phyloP scores from a whole-genome alignment of 176 grass and related monocot species.

The Phoenix roebelenii region DNA sequence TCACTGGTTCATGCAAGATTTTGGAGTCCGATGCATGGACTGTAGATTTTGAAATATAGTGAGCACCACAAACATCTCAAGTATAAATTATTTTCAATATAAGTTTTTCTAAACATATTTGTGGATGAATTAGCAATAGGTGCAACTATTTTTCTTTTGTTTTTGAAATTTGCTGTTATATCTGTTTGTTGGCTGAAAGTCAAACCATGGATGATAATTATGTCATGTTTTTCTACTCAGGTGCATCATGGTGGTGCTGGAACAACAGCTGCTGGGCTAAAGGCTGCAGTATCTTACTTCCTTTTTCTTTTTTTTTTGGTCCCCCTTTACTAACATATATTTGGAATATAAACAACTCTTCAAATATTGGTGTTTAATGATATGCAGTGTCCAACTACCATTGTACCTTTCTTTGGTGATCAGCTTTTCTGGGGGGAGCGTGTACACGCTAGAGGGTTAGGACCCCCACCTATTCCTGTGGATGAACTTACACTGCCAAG shows the following conservation, averaged over 20 bases:
- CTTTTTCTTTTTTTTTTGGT: conserved; percentile 3
- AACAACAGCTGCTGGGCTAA: conserved; percentile 91
- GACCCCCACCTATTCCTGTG: conserved; percentile 67
- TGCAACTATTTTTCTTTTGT: too few relatives aligned
- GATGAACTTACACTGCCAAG: conserved; percentile 74
- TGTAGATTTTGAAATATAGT: too few relatives aligned
- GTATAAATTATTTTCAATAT: too few relatives aligned
- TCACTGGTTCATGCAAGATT: too few relatives aligned
- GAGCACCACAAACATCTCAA: too few relatives aligned
- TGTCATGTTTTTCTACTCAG: conserved; percentile 25
- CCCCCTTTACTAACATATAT: background rate
- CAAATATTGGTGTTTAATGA: conserved; percentile 9
- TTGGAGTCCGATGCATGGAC: too few relatives aligned
- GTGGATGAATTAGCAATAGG: too few relatives aligned
- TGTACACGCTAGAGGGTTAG: conserved; percentile 77
- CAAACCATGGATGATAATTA: too few relatives aligned
- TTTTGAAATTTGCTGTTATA: too few relatives aligned
- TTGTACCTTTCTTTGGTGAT: conserved; percentile 95
- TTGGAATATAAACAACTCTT: conserved; percentile 16
- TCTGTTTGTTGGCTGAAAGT: too few relatives aligned
- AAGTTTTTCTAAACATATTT: too few relatives aligned
- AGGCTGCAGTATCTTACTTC: conserved; percentile 50
- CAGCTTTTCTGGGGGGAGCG: conserved; percentile 94
- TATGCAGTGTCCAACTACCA: conserved; percentile 87
- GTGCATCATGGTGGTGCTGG: conserved; percentile 98